A percentile compares a stretch with the other conserved stretches of the same genome.
Conservation (phyloP, 352 stramenopile species). For the Pythium aquatile region DNA sequence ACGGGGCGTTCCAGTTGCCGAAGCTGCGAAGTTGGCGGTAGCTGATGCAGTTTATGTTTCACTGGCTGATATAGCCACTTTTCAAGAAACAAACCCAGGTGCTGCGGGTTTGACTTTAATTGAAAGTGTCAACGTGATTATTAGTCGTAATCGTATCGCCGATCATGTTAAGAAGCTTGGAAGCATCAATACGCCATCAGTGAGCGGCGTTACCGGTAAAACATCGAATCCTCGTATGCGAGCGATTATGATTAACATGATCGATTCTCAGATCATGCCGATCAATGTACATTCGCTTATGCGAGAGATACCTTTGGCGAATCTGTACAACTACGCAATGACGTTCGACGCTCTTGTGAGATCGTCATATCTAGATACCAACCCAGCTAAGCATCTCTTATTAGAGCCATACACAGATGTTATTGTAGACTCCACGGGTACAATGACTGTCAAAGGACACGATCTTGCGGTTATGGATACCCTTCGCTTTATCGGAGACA, state of each 20-base stretch:
- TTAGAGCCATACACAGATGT: no score
- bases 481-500: background rate
- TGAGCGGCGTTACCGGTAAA: no score
- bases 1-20: no score
- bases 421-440: no score
- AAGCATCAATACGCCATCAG: no score
- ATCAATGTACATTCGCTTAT: slow-evolving; percentile 4
- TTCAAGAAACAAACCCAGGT: background rate
- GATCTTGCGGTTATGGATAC: background rate
- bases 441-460: no score
- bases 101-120: background rate
- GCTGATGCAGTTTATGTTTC: no score
- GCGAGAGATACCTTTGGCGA: background rate
- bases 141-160: background rate
- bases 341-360: background rate
- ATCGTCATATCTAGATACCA: no score
- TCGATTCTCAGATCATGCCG: background rate
- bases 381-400: no score
- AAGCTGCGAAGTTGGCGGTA: no score
- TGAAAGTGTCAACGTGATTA: background rate
- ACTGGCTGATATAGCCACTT: no score
- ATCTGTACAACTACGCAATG: slow-evolving; percentile 1
- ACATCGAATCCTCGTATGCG: background rate
- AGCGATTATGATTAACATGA: background rate
- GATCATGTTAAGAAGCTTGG: no score